phyloP scores from a whole-genome alignment of 2,329 filamentous ascomycete species.

The Paraphaeosphaeria minitans region DNA sequence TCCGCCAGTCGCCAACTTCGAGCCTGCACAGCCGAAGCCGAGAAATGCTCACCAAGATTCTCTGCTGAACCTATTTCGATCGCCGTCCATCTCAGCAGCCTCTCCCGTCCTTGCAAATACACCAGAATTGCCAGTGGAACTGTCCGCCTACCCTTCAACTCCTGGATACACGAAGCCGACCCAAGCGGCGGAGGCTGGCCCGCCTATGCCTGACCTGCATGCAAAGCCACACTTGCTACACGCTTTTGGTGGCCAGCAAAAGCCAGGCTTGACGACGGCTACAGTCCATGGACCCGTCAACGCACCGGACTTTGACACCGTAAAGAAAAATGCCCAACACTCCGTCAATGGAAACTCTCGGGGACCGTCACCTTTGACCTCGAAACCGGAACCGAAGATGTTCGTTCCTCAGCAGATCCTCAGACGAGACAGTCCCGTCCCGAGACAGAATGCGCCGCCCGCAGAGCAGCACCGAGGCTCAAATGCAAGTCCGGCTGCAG shows the following conservation, averaged over 20 bases:
- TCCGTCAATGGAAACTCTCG: conserved; percentile 30
- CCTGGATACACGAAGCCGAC: conserved; percentile 30
- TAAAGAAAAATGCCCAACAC: conserved; percentile 38
- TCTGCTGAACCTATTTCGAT: conserved; percentile 53
- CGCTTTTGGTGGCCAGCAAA: conserved; percentile 18
- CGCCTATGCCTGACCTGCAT: conserved; percentile 21
- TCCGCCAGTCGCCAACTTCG: conserved; percentile 27
- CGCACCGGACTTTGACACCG: conserved; percentile 48
- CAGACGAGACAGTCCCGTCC: conserved; percentile 22
- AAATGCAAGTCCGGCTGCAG: conserved; percentile 15
- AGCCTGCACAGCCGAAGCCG: conserved; percentile 42
- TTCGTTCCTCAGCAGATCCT: conserved; percentile 38
- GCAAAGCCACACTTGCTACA: conserved; percentile 28
- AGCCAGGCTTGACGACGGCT: conserved; percentile 42
- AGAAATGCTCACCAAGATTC: conserved; percentile 52
- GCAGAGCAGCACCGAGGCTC: conserved; percentile 11
- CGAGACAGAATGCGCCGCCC: conserved; percentile 12
- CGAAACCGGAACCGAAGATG: conserved; percentile 20
- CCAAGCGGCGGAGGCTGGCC: conserved; percentile 21
- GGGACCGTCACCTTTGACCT: conserved; percentile 34
- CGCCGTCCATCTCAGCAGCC: conserved; percentile 28
- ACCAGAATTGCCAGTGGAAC: conserved; percentile 49
- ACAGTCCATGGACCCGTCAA: conserved; percentile 51
- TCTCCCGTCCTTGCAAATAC: conserved; percentile 28
- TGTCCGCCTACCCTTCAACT: conserved; percentile 52